A percentile compares a stretch with the other conserved stretches of the same genome.
phyloP scores from a whole-genome alignment of 768 basidiomycete genomes.

The Kondoa subrosea region DNA sequence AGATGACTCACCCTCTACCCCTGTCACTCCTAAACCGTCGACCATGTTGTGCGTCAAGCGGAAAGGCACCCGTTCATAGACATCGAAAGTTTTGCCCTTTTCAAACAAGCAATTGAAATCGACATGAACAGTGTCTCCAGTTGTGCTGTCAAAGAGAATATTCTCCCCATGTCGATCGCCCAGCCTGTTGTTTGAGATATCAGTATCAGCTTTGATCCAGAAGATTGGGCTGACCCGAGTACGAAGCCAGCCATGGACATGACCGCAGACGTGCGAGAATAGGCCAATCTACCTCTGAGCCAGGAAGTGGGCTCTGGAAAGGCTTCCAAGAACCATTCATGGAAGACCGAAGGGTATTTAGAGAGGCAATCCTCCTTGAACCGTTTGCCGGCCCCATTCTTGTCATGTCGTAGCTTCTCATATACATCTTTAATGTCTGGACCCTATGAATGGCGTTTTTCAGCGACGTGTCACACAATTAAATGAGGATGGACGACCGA shows the following conservation, averaged over 20 bases:
- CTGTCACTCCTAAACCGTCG: constrained; percentile 80
- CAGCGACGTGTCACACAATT: constrained; percentile 46
- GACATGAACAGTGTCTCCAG: constrained; percentile 84
- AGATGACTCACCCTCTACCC: constrained; percentile 53
- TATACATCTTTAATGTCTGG: constrained; percentile 14
- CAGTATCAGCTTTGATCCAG: background rate
- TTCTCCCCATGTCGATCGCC: constrained; percentile 96
- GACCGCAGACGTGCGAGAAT: constrained; percentile 77
- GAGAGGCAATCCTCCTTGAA: constrained; percentile 40
- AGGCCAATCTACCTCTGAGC: constrained; percentile 72
- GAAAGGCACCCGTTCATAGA: constrained; percentile 84
- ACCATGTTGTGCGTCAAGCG: constrained; percentile 82
- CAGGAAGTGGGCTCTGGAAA: constrained; percentile 94
- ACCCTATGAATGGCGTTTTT: constrained; percentile 42
- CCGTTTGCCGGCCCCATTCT: constrained; percentile 26
- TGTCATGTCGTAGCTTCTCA: constrained; percentile 21
- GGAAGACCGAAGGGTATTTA: constrained; percentile 71
- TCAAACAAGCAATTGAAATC: constrained; percentile 98
- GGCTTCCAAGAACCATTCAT: constrained; percentile 92
- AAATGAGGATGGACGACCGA: constrained; percentile 65
- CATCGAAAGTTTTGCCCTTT: constrained; percentile 58
- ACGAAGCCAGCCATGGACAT: constrained; percentile 99
- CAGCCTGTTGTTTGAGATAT: constrained; percentile 41
- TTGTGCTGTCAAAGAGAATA: constrained; percentile 71
- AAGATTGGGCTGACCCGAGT: constrained; percentile 50